These are phyloP conservation scores for Coemansia sp. DNA, from an alignment of 192 early-diverging fungal species.

Conservation along the genomic window DNA sequence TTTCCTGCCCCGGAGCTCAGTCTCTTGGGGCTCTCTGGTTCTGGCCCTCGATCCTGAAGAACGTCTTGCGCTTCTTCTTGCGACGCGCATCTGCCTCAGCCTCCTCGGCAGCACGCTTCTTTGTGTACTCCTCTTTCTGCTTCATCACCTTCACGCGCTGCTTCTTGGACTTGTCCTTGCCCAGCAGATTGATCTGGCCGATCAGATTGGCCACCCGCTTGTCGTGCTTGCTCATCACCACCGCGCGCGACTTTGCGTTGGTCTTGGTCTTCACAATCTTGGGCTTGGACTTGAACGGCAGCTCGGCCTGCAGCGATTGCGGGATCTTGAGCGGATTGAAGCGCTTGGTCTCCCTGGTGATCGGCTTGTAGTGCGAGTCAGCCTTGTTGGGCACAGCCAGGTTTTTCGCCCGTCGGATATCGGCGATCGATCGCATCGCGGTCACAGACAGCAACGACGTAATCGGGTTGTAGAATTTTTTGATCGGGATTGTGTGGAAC, in stretches of 20 bases:
- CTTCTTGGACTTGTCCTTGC: constrained; percentile 79
- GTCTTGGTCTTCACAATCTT: constrained; percentile 57
- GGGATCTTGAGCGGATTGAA: constrained; percentile 85
- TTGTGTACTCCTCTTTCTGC: constrained; percentile 51
- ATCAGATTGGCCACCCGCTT: constrained; percentile 82
- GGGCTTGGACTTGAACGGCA: constrained; percentile 90
- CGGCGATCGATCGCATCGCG: constrained; percentile 85
- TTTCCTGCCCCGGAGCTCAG: neutral
- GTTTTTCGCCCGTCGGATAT: constrained; percentile 72
- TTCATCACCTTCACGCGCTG: constrained; percentile 59
- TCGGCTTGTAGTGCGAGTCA: constrained; percentile 90
- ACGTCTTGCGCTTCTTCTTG: constrained; percentile 68
- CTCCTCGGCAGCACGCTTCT: constrained; percentile 58
- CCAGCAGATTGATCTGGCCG: constrained; percentile 70
- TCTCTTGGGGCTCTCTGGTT: constrained; percentile 21
- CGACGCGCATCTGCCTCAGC: constrained; percentile 57
- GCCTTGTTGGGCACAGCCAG: constrained; percentile 68
- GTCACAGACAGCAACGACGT: constrained; percentile 88
- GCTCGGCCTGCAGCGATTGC: constrained; percentile 71
- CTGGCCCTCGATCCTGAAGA: constrained; percentile 67
- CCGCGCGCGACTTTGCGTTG: constrained; percentile 61
- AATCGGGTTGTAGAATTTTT: constrained; percentile 97
- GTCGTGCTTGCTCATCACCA: constrained; percentile 89
- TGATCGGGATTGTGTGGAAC: constrained; percentile 95
- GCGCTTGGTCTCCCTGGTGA: constrained; percentile 70